Base-by-base conservation (phyloP, 257 asterid genomes). In the Scutellaria minor region DNA sequence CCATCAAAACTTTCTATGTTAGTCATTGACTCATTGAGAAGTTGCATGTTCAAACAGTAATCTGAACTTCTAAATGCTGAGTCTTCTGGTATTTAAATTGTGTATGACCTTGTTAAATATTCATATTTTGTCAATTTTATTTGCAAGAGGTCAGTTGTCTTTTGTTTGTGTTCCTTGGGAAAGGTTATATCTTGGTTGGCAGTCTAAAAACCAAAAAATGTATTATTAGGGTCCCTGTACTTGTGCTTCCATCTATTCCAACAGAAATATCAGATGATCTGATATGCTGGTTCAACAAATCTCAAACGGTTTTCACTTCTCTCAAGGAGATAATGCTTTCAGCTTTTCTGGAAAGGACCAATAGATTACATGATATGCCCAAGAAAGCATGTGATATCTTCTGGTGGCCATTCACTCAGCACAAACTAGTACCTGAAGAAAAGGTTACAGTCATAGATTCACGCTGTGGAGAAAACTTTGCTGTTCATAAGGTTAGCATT, bases 401-500 rank as follows among this genome's bases (percentile, higher is more conserved):
- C 77, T 95, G 98, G 99, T 95, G 99, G 99, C 99, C 99, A 50
- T 95, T 95, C 85, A 95, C 99, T 75, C 99, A 95, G 79, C 99
- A 95, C 82, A 89, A 81, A 66, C 86, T 90, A 71, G 95, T 95
- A 61, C 83, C 96, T 41, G 85, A 85, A 78, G 94, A 85, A 80
- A 87, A 86, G 61, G 90, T 92, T 59, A 92, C 93, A n/a, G 90
- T 90, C 40, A 95, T 95, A 75, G 99, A 95, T 83, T 95, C 98
- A 35, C 98, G 99, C 59, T 88, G 96, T 59, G 99, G 99, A 64
- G 99, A 92, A 84, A 92, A 87, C 81, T 92, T 95, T 58, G 82
- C 97, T 10, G 90, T 95, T 72, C 86, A 82, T 77, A 86, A 88
- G 98, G 98, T 95, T 75, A 37, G 80, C 71, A 55, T 75, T 77